Evolutionary conservation across 129 eudicot genomes (phyloP).

Genomic region (Scalesia atractyloides): DNA sequence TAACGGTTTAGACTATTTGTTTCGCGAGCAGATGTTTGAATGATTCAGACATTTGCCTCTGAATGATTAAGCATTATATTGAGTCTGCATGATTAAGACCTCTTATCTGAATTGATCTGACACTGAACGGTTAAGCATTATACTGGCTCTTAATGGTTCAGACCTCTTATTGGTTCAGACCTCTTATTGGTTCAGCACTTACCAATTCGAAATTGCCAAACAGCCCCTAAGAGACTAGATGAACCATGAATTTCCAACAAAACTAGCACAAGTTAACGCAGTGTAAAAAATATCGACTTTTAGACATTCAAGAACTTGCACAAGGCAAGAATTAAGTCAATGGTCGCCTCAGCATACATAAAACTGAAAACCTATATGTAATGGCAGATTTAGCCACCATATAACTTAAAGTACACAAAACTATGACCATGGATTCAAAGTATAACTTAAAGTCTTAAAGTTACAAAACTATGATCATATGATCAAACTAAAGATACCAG

Average conservation of each 20-base stretch:
- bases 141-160: too few relatives aligned
- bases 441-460: background rate
- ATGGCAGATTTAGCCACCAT: background rate
- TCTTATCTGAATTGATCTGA: too few relatives aligned
- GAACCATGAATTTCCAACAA: background rate
- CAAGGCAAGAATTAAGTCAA: background rate
- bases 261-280: background rate
- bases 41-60: too few relatives aligned
- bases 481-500: background rate
- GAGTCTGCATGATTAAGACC: too few relatives aligned
- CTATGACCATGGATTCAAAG: background rate
- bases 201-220: too few relatives aligned
- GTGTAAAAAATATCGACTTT: background rate
- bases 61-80: too few relatives aligned
- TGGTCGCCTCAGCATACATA: background rate
- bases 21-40: too few relatives aligned
- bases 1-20: too few relatives aligned
- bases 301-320: conserved; percentile 7
- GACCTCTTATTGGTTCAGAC: too few relatives aligned
- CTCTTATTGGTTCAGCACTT: too few relatives aligned
- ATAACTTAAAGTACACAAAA: background rate
- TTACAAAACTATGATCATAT: background rate
- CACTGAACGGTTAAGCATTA: too few relatives aligned
- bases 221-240: too few relatives aligned
- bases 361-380: background rate